Evolutionary conservation across 345 rosid genomes (phyloP).

Genomic region (Rhodamnia rubescens): DNA sequence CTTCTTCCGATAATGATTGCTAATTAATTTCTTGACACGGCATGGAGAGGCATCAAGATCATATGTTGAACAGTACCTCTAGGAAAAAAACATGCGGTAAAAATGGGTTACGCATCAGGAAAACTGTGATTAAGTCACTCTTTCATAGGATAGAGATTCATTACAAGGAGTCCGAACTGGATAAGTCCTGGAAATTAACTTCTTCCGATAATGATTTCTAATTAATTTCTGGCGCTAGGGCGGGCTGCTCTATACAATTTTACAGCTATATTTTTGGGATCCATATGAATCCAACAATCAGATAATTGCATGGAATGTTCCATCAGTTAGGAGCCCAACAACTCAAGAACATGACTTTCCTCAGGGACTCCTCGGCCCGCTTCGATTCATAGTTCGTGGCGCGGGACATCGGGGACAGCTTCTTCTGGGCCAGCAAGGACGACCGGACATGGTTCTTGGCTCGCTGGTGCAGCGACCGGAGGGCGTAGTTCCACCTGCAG

Average conservation of each 20-base stretch:
- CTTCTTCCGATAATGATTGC: no score
- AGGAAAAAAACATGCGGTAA: background rate
- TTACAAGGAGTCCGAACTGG: background rate
- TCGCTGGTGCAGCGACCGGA: conserved; percentile 19
- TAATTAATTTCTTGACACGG: background rate
- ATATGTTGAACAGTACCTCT: background rate
- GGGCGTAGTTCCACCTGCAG: conserved; percentile 31
- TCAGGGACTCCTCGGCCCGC: conserved; percentile 3
- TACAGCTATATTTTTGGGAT: background rate
- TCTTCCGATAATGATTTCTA: background rate
- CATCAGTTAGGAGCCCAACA: conserved; percentile 34
- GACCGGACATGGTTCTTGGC: conserved; percentile 16
- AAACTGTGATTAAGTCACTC: background rate
- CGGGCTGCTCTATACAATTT: background rate
- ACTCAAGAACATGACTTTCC: conserved; percentile 17
- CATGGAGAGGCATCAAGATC: background rate
- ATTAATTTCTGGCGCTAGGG: background rate
- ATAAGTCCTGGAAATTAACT: background rate
- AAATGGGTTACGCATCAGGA: no score
- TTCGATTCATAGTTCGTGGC: background rate
- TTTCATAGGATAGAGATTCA: background rate
- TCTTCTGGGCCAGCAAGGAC: conserved; percentile 24
- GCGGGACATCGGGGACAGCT: conserved; percentile 19
- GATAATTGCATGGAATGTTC: background rate
- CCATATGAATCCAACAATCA: background rate